Percentiles rank a stretch among this genome's conserved stretches.
Evolutionary conservation across 768 basidiomycete species (phyloP).

Genomic region (Pleurotus giganteus): DNA sequence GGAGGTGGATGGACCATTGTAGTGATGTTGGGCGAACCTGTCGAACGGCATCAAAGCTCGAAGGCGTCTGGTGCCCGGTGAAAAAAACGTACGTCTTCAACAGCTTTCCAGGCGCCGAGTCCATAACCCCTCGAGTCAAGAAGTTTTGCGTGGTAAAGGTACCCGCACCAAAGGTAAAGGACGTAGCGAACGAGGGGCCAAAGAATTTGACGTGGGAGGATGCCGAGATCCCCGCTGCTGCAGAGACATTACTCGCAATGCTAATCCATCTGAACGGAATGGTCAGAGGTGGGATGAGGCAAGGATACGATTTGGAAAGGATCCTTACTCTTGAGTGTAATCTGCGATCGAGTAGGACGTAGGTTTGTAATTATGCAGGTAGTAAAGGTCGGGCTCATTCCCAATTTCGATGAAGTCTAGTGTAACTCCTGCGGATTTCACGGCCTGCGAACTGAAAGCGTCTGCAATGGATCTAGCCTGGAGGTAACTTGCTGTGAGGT

Average conservation of each 20-base stretch:
- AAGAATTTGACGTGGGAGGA: slow-evolving; percentile 43
- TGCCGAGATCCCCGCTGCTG: slow-evolving; percentile 33
- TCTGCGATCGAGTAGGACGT: slow-evolving; percentile 37
- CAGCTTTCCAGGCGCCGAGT: slow-evolving; percentile 42
- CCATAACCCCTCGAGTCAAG: slow-evolving; percentile 49
- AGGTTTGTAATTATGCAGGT: slow-evolving; percentile 38
- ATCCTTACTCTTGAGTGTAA: slow-evolving; percentile 49
- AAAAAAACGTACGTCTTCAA: slow-evolving; percentile 48
- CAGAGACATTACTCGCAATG: slow-evolving; percentile 49
- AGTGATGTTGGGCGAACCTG: slow-evolving; percentile 56
- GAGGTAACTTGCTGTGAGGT: slow-evolving; percentile 47
- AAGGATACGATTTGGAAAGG: not conserved
- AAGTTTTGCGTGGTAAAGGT: slow-evolving; percentile 64
- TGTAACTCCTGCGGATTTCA: slow-evolving; percentile 38
- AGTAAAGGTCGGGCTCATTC: slow-evolving; percentile 60
- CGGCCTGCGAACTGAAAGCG: slow-evolving; percentile 41
- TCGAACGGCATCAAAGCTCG: not conserved
- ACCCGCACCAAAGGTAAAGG: slow-evolving; percentile 42
- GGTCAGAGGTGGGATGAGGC: not conserved
- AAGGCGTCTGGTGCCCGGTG: too few relatives aligned
- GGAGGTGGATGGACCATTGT: slow-evolving; percentile 54
- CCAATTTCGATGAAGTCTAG: slow-evolving; percentile 63
- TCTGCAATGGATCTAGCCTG: slow-evolving; percentile 45
- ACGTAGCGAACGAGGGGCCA: slow-evolving; percentile 47
- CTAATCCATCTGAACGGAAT: slow-evolving; percentile 59